phyloP scores from a whole-genome alignment of 768 basidiomycete genomes.

The Holtermannia corniformis region DNA sequence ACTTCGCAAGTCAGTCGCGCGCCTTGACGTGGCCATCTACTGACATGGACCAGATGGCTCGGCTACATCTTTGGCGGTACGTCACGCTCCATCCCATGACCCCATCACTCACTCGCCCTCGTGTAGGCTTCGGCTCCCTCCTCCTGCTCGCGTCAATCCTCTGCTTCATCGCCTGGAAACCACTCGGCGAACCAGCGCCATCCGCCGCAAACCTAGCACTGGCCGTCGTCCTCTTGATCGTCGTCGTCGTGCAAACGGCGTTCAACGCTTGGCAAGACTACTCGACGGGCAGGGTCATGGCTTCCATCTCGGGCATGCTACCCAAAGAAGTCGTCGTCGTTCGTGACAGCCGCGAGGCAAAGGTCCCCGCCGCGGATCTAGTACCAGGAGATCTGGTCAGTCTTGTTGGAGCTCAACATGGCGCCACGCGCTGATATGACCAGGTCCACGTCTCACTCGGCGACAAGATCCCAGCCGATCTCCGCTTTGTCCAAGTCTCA shows the following conservation, averaged over 20 bases:
- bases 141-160: constrained; percentile 52
- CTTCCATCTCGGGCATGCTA: constrained; percentile 47
- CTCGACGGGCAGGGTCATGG: constrained; percentile 53
- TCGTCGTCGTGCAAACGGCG: constrained; percentile 29
- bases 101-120: background rate
- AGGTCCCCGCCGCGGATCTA: constrained; percentile 30
- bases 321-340: constrained; percentile 37
- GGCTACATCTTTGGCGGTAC: constrained; percentile 48
- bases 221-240: constrained; percentile 51
- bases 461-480: constrained; percentile 41
- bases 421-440: background rate
- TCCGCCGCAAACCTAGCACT: constrained; percentile 53
- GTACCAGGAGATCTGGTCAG: constrained; percentile 37
- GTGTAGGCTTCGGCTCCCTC: constrained; percentile 51
- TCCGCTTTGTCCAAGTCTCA: constrained; percentile 47
- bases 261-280: constrained; percentile 50
- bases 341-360: constrained; percentile 29
- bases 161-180: constrained; percentile 53
- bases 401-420: background rate
- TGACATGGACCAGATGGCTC: constrained; percentile 34
- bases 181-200: constrained; percentile 53
- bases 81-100: background rate
- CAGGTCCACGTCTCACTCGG: constrained; percentile 21
- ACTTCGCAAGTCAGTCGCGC: constrained; percentile 44
- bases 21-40: background rate